Evolutionary conservation across 1,284 basidiomycete genomes (phyloP).

Genomic region (Cerioporus squamosus): DNA sequence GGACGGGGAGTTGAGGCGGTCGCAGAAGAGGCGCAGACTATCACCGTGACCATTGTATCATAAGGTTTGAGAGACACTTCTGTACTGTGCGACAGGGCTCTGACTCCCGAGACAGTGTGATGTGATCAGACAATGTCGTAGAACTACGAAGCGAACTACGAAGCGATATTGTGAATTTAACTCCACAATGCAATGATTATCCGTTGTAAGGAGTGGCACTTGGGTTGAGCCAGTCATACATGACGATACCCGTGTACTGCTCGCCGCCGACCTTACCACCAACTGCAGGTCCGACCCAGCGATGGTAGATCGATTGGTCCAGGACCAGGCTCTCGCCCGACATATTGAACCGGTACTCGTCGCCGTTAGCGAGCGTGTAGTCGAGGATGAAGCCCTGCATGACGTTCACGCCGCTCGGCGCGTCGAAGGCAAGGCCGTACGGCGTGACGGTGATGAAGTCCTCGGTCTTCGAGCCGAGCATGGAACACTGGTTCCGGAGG

Average conservation of each 20-base stretch:
- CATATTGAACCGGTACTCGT: conserved; percentile 28
- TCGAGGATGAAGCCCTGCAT: conserved; percentile 29
- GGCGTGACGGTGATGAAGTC: conserved; percentile 28
- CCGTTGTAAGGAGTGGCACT: conserved; percentile 24
- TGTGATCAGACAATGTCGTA: too few species aligned
- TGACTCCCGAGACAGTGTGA: too few species aligned
- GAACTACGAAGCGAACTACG: too few species aligned
- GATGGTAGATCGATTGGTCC: conserved; percentile 28
- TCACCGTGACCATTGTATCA: too few species aligned
- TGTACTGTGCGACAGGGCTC: too few species aligned
- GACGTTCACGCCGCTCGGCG: conserved; percentile 21
- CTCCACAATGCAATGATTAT: background rate
- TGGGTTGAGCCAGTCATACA: conserved; percentile 35
- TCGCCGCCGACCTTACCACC: conserved; percentile 29
- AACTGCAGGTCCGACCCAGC: conserved; percentile 28
- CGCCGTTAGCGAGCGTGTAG: conserved; percentile 29
- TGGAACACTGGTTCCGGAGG: conserved; percentile 33
- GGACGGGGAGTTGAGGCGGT: too few species aligned
- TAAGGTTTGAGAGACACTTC: too few species aligned
- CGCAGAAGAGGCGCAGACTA: too few species aligned
- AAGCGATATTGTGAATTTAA: too few species aligned
- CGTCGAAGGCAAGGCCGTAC: conserved; percentile 21
- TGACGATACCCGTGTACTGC: conserved; percentile 17
- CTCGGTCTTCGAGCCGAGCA: conserved; percentile 20
- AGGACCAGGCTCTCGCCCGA: conserved; percentile 24